phyloP scores from a whole-genome alignment of 1,139 yeast genomes.

The Saccharomyces uvarum region DNA sequence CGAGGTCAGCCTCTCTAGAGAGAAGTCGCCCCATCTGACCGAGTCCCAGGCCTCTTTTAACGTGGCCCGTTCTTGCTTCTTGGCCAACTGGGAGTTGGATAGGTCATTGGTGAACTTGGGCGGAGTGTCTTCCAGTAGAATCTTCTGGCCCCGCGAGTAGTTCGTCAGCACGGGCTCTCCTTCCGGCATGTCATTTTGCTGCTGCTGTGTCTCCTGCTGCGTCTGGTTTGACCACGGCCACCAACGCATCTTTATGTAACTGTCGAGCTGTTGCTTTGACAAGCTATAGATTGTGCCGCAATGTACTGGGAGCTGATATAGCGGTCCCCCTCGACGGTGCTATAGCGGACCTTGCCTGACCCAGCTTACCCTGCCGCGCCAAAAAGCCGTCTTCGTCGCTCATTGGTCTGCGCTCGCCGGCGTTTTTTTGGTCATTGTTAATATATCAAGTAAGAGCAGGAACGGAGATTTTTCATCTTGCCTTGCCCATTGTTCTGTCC shows the following conservation, averaged over 20 bases:
- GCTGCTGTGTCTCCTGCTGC: constrained; percentile 36
- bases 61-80: constrained; percentile 25
- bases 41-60: constrained; percentile 32
- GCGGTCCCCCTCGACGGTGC: constrained; percentile 1
- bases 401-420: neutral
- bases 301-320: neutral
- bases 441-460: neutral
- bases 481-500: neutral
- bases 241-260: neutral
- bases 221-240: constrained; percentile 17
- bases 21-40: constrained; percentile 45
- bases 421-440: neutral
- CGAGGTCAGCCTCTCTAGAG: constrained; percentile 43
- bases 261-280: neutral
- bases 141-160: constrained; percentile 30
- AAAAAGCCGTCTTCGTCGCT: neutral
- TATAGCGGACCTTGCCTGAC: neutral
- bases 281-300: neutral
- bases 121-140: constrained; percentile 35
- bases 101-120: constrained; percentile 33
- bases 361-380: neutral
- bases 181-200: constrained; percentile 20
- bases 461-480: neutral
- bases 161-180: constrained; percentile 15
- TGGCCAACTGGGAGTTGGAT: constrained; percentile 16